Evolutionary conservation across 768 basidiomycete genomes (phyloP).

Genomic region (Porpolomopsis calyptriformis): DNA sequence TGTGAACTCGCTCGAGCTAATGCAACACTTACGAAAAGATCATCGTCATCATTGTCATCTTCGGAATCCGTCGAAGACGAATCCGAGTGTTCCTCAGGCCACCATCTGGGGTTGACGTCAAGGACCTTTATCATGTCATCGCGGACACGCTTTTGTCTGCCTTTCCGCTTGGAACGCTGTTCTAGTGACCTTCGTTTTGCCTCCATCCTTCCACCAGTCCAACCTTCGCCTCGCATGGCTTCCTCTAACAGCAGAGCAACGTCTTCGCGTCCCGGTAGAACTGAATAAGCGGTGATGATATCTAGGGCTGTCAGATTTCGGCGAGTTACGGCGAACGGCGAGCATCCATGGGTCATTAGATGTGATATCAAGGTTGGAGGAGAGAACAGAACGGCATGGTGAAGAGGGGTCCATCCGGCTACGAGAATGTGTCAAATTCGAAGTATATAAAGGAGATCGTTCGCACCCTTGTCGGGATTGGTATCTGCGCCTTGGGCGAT

Average conservation of each 20-base stretch:
- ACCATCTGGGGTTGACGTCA: conserved; percentile 52
- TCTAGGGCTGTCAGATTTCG: conserved; percentile 81
- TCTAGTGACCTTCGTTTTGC: conserved; percentile 51
- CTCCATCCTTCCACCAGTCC: conserved; percentile 70
- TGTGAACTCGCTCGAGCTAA: conserved; percentile 3
- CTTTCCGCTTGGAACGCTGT: conserved; percentile 41
- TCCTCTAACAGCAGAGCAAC: conserved; percentile 81
- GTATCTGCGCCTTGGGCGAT: conserved; percentile 71
- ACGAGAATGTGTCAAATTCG: conserved; percentile 9
- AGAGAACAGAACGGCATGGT: conserved; percentile 80
- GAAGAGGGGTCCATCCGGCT: conserved; percentile 95
- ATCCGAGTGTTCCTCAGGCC: conserved; percentile 33
- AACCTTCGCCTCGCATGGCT: conserved; percentile 79
- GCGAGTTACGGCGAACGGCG: conserved; percentile 64
- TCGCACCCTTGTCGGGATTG: conserved; percentile 53
- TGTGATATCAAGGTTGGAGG: conserved; percentile 88
- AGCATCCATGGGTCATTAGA: conserved; percentile 87
- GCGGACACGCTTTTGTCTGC: conserved; percentile 44
- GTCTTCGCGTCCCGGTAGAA: conserved; percentile 73
- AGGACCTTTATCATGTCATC: conserved; percentile 49
- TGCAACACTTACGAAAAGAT: conserved; percentile 33
- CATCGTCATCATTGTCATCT: conserved; percentile 39
- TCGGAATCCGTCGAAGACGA: conserved; percentile 33
- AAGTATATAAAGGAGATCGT: conserved; percentile 1
- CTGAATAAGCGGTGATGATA: conserved; percentile 76